phyloP scores from a whole-genome alignment of 495 filamentous ascomycete species.

The Xylaria cubensis region DNA sequence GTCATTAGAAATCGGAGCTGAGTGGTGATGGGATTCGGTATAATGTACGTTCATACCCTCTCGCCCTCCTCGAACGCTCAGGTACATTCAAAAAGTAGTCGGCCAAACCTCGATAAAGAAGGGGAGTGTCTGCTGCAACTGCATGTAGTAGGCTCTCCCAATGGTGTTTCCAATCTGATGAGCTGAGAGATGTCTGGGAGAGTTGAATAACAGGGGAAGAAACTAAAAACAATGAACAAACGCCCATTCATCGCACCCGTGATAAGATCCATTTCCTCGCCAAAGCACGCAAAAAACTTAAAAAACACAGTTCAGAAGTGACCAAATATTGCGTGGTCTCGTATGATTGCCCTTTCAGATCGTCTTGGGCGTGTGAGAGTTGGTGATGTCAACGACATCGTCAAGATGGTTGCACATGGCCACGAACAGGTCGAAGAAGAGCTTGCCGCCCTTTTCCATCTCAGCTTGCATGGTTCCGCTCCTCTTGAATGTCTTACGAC shows the following conservation, averaged over 20 bases:
- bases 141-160: slow-evolving; percentile 46
- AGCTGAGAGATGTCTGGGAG: slow-evolving; percentile 44
- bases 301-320: slow-evolving; percentile 31
- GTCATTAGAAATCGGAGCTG: slow-evolving; percentile 41
- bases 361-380: slow-evolving; percentile 57
- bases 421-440: slow-evolving; percentile 98
- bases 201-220: slow-evolving; percentile 44
- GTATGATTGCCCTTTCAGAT: slow-evolving; percentile 47
- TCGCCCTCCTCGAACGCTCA: slow-evolving; percentile 44
- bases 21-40: slow-evolving; percentile 38
- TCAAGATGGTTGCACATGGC: slow-evolving; percentile 97
- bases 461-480: slow-evolving; percentile 97
- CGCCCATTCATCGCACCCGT: slow-evolving; percentile 30
- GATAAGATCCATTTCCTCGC: slow-evolving; percentile 35
- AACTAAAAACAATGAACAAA: slow-evolving; percentile 43
- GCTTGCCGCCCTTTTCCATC: slow-evolving; percentile 87
- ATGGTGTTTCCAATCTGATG: slow-evolving; percentile 58
- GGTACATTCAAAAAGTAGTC: slow-evolving; percentile 48
- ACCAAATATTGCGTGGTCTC: slow-evolving; percentile 31
- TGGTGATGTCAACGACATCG: slow-evolving; percentile 75
- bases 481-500: slow-evolving; percentile 91
- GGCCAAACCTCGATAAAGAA: slow-evolving; percentile 57
- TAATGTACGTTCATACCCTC: slow-evolving; percentile 45
- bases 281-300: slow-evolving; percentile 25
- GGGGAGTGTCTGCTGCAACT: slow-evolving; percentile 47